A percentile compares a stretch with the other conserved stretches of the same genome.
These are phyloP conservation scores for Trichoderma harzianum DNA, from an alignment of 2,329 filamentous ascomycete genomes.

Conservation along the genomic window DNA sequence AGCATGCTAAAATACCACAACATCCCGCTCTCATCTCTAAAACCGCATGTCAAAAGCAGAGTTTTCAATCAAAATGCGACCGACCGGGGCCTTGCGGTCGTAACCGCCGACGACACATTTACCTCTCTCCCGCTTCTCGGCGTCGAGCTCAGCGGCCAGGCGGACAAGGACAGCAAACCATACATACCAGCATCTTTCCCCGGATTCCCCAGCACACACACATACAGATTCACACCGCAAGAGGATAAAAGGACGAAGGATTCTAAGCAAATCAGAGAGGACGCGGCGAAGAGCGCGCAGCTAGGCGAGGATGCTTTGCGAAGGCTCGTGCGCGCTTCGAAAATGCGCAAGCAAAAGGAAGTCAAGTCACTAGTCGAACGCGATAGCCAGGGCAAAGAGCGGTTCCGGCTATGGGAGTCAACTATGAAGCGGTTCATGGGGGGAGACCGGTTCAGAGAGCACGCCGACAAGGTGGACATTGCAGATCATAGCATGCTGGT, in stretches of 20 bases:
- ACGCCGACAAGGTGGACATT: constrained; percentile 46
- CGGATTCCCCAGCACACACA: constrained; percentile 61
- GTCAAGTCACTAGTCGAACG: constrained; percentile 54
- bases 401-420: constrained; percentile 59
- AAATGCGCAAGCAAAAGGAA: constrained; percentile 63
- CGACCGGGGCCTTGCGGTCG: constrained; percentile 38
- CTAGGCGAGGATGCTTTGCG: constrained; percentile 61
- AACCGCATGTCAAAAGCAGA: constrained; percentile 55
- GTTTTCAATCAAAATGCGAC: constrained; percentile 39
- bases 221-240: constrained; percentile 58
- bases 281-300: constrained; percentile 57
- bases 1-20: constrained; percentile 50
- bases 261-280: constrained; percentile 56
- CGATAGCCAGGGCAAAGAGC: constrained; percentile 49
- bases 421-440: constrained; percentile 56
- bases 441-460: constrained; percentile 29
- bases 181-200: constrained; percentile 60
- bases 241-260: constrained; percentile 47
- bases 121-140: constrained; percentile 46
- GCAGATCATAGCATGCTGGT: constrained; percentile 65
- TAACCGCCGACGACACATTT: constrained; percentile 39
- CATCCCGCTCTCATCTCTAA: constrained; percentile 48
- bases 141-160: constrained; percentile 54
- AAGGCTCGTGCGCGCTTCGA: constrained; percentile 57
- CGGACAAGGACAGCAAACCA: constrained; percentile 52